A percentile compares a stretch with the other conserved stretches of the same genome.
These are phyloP conservation scores for Strobilomyces echinocephalus DNA, from an alignment of 768 basidiomycete species.

Conservation along the genomic window DNA sequence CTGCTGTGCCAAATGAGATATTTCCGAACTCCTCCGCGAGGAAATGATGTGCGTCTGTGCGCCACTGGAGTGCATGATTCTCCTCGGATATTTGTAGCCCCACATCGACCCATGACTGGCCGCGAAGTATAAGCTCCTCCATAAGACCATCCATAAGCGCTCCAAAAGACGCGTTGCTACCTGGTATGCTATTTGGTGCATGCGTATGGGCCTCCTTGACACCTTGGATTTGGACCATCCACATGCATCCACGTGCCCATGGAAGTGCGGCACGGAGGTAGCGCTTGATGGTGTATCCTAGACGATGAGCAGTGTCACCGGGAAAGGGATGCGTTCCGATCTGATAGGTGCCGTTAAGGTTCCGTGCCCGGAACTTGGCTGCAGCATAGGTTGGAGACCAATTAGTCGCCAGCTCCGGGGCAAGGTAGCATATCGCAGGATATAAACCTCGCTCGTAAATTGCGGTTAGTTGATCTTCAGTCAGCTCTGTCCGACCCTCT, in stretches of 20 bases:
- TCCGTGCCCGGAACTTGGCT: not conserved
- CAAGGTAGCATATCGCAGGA: not conserved
- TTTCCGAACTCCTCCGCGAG: not conserved
- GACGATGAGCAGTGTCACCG: not conserved
- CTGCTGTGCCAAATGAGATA: not conserved
- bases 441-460: not conserved
- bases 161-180: accelerated
- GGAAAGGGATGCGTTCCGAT: not conserved
- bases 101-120: conserved; percentile 2
- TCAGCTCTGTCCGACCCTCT: not conserved
- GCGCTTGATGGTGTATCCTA: not conserved
- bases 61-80: conserved; percentile 1
- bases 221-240: conserved; percentile 6
- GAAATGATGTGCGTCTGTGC: not conserved
- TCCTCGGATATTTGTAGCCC: conserved; percentile 1
- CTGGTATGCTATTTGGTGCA: not conserved
- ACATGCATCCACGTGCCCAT: not conserved
- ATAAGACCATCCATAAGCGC: not conserved
- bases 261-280: not conserved
- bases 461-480: not conserved
- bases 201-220: conserved; percentile 6
- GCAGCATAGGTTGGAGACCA: conserved; percentile 2
- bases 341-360: conserved; percentile 2
- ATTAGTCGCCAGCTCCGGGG: conserved; percentile 2
- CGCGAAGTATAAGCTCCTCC: not conserved